Percentiles rank a stretch among this genome's conserved stretches.
Evolutionary conservation across 768 basidiomycete species (phyloP).

Genomic region (Hirschioporus abietinus): DNA sequence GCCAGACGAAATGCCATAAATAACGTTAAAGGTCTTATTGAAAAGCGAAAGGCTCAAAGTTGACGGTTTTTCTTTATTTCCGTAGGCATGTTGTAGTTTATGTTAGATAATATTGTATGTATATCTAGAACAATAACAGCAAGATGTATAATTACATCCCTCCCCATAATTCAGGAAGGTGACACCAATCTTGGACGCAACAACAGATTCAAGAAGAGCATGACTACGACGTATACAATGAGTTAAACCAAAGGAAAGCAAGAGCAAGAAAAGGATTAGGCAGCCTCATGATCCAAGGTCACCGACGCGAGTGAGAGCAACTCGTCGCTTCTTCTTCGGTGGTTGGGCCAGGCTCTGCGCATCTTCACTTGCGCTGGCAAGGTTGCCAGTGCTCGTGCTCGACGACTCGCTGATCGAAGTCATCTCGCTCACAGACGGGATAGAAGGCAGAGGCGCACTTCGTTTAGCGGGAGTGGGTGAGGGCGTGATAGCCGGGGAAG

Average conservation of each 20-base stretch:
- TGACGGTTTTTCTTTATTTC: background rate
- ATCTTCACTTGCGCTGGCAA: constrained; percentile 18
- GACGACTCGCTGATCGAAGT: constrained; percentile 12
- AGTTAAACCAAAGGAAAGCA: background rate
- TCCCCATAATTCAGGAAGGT: background rate
- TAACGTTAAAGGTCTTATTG: constrained; percentile 46
- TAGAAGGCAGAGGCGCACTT: constrained; percentile 27
- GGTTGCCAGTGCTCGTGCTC: constrained; percentile 21
- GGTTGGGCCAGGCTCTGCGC: constrained; percentile 39
- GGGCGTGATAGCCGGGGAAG: constrained; percentile 23
- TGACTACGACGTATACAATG: background rate
- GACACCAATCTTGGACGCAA: background rate
- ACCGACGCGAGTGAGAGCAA: constrained; percentile 67
- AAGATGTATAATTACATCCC: background rate
- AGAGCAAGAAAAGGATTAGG: background rate
- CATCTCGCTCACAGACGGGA: constrained; percentile 22
- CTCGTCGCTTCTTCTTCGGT: constrained; percentile 81
- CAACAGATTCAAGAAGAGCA: background rate
- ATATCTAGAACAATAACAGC: background rate
- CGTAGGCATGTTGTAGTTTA: too few relatives aligned
- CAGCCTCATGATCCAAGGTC: constrained; percentile 33
- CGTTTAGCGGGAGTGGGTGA: constrained; percentile 30
- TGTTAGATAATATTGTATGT: too few relatives aligned
- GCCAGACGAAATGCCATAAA: constrained; percentile 67
- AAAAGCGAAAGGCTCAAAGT: constrained; percentile 27